These are phyloP conservation scores for Kuraishia ogatae DNA, from an alignment of 805 yeast species.

Conservation along the genomic window DNA sequence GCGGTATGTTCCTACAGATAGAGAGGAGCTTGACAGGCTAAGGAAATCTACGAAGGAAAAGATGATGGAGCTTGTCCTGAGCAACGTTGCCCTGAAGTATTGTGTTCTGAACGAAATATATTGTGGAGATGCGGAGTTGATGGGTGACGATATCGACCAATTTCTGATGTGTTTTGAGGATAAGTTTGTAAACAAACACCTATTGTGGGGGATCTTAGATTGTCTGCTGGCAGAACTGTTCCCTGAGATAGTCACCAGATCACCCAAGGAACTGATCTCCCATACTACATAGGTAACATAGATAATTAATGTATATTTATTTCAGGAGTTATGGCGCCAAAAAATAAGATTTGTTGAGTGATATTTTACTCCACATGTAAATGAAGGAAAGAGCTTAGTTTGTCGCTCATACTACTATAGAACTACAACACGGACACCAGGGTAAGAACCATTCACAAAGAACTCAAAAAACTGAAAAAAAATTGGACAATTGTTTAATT, in stretches of 20 bases:
- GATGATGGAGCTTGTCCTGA: slow-evolving; percentile 1
- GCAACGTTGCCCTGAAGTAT: background rate
- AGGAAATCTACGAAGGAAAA: slow-evolving; percentile 8
- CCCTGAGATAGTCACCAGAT: slow-evolving; percentile 21
- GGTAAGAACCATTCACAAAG: too few relatives aligned
- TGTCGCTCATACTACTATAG: too few relatives aligned
- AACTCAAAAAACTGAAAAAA: too few relatives aligned
- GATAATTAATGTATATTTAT: too few relatives aligned
- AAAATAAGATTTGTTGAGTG: too few relatives aligned
- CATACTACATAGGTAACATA: background rate
- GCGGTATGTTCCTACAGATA: slow-evolving; percentile 20
- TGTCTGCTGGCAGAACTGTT: slow-evolving; percentile 27
- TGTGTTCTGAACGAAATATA: slow-evolving; percentile 4
- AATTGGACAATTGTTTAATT: too few relatives aligned
- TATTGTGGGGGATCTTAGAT: slow-evolving; percentile 33
- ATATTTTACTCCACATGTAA: too few relatives aligned
- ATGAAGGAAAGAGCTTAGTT: too few relatives aligned
- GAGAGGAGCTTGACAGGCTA: slow-evolving; percentile 14
- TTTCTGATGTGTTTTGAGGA: slow-evolving; percentile 26
- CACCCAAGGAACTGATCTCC: slow-evolving; percentile 8
- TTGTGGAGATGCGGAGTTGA: slow-evolving; percentile 3
- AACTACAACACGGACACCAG: too few relatives aligned
- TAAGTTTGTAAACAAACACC: slow-evolving; percentile 31
- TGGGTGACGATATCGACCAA: slow-evolving; percentile 8
- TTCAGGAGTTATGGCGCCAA: too few relatives aligned